Percentiles rank a stretch among this genome's conserved stretches.
Evolutionary conservation across 75 land plant species (phyloP).

Genomic region (Cunninghamia lanceolata): DNA sequence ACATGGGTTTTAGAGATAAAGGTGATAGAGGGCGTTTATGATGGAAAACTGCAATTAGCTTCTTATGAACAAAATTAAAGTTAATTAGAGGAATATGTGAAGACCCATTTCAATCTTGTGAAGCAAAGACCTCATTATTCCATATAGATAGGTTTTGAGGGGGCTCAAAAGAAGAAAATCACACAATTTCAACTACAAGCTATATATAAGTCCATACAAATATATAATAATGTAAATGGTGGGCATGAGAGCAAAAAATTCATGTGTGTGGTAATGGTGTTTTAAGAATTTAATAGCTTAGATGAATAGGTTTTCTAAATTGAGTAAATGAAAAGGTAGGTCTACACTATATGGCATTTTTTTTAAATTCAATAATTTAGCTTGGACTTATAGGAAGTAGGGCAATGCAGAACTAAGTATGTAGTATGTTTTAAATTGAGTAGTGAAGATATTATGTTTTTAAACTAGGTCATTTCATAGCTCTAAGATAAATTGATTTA

Average conservation of each 20-base stretch:
- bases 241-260: constrained; percentile 5
- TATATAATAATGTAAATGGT: constrained; percentile 1
- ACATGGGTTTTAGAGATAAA: constrained; percentile 1
- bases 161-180: background rate
- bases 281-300: too few relatives aligned
- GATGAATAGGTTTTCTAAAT: too few relatives aligned
- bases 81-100: constrained; percentile 13
- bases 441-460: too few relatives aligned
- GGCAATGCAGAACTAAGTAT: too few relatives aligned
- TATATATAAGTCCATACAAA: background rate
- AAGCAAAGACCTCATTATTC: constrained; percentile 4
- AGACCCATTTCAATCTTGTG: constrained; percentile 16
- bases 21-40: background rate
- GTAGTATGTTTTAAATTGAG: too few relatives aligned
- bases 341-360: too few relatives aligned
- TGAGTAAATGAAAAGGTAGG: too few relatives aligned
- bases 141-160: background rate
- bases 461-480: too few relatives aligned
- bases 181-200: background rate
- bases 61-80: constrained; percentile 15
- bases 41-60: background rate
- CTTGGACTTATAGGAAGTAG: too few relatives aligned
- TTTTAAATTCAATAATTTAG: too few relatives aligned
- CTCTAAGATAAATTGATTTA: too few relatives aligned
- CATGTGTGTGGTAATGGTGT: background rate